Conservation (phyloP, 2,329 filamentous ascomycete genomes). For the Hirsutella rhossiliensis region DNA sequence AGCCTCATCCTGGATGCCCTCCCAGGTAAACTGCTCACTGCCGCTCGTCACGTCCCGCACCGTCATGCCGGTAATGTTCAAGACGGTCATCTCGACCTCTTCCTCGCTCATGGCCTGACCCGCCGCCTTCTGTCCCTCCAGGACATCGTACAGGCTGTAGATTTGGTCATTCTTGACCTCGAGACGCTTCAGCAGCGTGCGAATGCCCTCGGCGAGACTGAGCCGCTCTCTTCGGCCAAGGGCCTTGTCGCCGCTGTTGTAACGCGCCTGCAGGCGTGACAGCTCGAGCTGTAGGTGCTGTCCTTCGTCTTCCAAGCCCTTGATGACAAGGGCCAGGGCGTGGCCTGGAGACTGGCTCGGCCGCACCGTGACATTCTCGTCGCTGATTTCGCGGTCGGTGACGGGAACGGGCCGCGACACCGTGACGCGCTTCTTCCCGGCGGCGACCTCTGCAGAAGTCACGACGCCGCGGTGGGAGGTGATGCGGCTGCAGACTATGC, state of each 20-base stretch:
- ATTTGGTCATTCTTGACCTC: constrained; percentile 69
- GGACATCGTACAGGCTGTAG: constrained; percentile 71
- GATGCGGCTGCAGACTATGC: constrained; percentile 44
- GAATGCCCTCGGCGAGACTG: constrained; percentile 46
- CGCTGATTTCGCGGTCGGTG: constrained; percentile 42
- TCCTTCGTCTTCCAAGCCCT: constrained; percentile 69
- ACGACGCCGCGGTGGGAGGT: constrained; percentile 28
- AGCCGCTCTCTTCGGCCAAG: constrained; percentile 54
- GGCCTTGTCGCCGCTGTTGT: constrained; percentile 55
- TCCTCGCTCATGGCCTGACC: constrained; percentile 51
- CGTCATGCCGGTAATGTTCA: constrained; percentile 37
- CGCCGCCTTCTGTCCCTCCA: constrained; percentile 63
- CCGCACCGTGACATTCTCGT: constrained; percentile 45
- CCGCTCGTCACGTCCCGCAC: constrained; percentile 25
- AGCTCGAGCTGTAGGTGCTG: constrained; percentile 62
- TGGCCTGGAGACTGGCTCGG: constrained; percentile 57
- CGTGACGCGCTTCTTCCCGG: constrained; percentile 45
- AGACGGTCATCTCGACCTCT: constrained; percentile 52
- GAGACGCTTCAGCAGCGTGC: constrained; percentile 47
- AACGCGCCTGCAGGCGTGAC: constrained; percentile 45
- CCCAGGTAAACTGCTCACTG: constrained; percentile 29
- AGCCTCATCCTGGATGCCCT: constrained; percentile 21
- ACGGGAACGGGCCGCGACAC: constrained; percentile 55
- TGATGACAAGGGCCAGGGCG: constrained; percentile 73
- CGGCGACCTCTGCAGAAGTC: constrained; percentile 23